Evolutionary conservation across 768 basidiomycete genomes (phyloP), one percentile per base, ranked within the genome.

Genomic region (Mycena vulgaris): DNA sequence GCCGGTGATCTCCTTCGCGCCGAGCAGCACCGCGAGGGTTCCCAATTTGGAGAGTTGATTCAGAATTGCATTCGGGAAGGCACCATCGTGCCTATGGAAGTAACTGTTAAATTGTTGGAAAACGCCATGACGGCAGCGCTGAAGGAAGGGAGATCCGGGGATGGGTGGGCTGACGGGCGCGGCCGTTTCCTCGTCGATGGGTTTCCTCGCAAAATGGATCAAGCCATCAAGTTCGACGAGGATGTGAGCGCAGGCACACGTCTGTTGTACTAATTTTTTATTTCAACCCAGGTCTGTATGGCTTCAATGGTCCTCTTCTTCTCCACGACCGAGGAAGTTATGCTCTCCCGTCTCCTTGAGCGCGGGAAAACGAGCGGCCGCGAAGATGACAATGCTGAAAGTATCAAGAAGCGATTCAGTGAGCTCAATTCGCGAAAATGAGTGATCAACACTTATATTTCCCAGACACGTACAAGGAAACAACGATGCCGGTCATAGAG

Each of bases 171-270:
- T 11, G 83, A 88, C 35, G 94, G 92, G 28, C 84, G 82, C 60
- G 95, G 95, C 37, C 90, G 95, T 52, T 99, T 99, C 86, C 86
- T 99, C 75, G 92, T 99, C 70, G 97, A 99, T 72, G 98, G 97
- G 1, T 99, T 99, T 83, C 98, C 97, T 63, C 89, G 97, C 69
- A 96, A 99, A 86, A 96, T 99, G 96, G 98, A 99, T 79, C 98
- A 99, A 82, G 97, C 97, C 0, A 69, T 92, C 76, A 91, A 91
- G 79, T 99, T 98, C 77, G 97, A 99, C 76, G 85, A 93, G 74
- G 86, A 90, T 53, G 97, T 96, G 73, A 63, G 88, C 80, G 5
- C 23, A 59, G 48, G 27, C 45, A 65, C 40, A 23, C 13, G 19
- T 39, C 47, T 55, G 13, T 39, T 35, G 48, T 55, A 57, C 56